Evolutionary conservation across 164 flowering plant genomes (phyloP).

Genomic region (Piper longum): DNA sequence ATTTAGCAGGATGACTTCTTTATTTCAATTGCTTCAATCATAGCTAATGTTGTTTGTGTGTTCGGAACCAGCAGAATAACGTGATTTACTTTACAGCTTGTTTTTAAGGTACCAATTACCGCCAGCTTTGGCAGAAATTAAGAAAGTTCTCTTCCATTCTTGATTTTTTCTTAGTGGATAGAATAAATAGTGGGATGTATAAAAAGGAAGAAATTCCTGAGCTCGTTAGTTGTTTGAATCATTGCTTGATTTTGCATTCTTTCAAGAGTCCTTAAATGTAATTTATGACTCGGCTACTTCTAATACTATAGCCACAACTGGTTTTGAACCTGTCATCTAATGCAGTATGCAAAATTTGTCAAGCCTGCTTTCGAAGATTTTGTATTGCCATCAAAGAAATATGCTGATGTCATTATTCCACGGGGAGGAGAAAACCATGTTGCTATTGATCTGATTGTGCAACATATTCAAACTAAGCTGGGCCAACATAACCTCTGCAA

Average conservation of each 20-base stretch:
- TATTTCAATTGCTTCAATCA: neutral
- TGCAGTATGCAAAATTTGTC: slow-evolving; percentile 97
- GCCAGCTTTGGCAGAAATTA: neutral
- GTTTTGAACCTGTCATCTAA: neutral
- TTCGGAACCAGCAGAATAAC: neutral
- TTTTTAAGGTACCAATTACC: neutral
- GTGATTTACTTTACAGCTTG: neutral
- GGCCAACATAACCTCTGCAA: slow-evolving; percentile 95
- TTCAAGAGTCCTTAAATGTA: neutral
- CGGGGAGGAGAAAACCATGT: slow-evolving; percentile 98
- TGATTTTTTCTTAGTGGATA: neutral
- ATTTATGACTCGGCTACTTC: neutral
- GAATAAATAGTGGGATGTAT: neutral
- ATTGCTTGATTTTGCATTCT: neutral
- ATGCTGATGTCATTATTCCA: slow-evolving; percentile 95
- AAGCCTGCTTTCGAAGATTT: slow-evolving; percentile 98
- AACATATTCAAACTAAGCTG: slow-evolving; percentile 90
- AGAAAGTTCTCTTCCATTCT: no score
- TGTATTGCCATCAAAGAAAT: slow-evolving; percentile 91
- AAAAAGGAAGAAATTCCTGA: neutral
- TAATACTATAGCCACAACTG: neutral
- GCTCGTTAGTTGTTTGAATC: neutral
- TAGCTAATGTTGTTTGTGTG: neutral
- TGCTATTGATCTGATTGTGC: slow-evolving; percentile 89
- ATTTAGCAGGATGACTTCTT: no score